Evolutionary conservation across 2,329 filamentous ascomycete genomes (phyloP), one percentile per base, ranked within the genome.

Genomic region (Oidium heveae): DNA sequence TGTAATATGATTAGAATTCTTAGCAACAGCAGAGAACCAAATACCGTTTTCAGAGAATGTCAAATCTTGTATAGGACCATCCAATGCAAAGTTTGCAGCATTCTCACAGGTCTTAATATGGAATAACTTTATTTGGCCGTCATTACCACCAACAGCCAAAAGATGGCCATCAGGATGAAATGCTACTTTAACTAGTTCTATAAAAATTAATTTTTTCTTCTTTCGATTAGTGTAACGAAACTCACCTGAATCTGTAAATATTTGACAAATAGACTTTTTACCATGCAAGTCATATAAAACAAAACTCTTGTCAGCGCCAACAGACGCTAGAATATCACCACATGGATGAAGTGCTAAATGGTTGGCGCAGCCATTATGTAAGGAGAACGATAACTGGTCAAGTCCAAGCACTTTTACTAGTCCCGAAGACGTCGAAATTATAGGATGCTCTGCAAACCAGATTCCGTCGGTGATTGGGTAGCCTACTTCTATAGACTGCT

Each of bases 111-210:
- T 84, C 67, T 84, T 88, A 60, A 87, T 82, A 68, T 94, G 84
- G 69, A 84, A 96, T 54, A 98, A 76, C 66, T 88, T 86, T 66
- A 98, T 83, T 56, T 86, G 79, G 47, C 86, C 86, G 52, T 82
- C 74, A 10, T 71, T 71, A n/a, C 83, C 84, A 58, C 89, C 91
- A 2, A 82, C 84, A 41, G 86, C 89, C 61, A 96, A 79, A 6
- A 98, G 74, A 65, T 95, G 86, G n/a, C 91, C 91, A 64, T 98
- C 91, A 7, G 93, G 91, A 66, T 98, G 91, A 74, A 98, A 96
- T 36, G 82, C 77, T 59, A 80, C 84, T 53, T 80, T 77, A 1
- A 83, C 84, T 16, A 66, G 59, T 59, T 63, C 64, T 66, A 49
- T 34, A 16, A 9, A 12, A 22, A 54, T 62, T 57, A 61, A 57